Evolutionary conservation across 108 stramenopile species (phyloP).

Genomic region (Cyclostephanos invisitatus): DNA sequence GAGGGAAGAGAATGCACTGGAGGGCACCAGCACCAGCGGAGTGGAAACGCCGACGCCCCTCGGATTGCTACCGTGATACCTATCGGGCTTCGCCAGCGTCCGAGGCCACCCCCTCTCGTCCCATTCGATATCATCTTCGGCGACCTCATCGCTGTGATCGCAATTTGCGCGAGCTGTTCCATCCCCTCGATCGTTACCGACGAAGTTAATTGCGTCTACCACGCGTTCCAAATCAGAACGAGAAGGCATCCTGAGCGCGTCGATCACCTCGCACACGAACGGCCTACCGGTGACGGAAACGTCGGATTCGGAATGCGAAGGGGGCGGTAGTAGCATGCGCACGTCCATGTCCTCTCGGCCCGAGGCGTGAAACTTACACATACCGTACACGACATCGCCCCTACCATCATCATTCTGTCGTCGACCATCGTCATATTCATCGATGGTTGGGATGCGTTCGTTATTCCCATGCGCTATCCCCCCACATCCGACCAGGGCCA

Average conservation of each 20-base stretch:
- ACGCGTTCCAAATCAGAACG: slow-evolving; percentile 34
- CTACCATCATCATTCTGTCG: slow-evolving; percentile 2
- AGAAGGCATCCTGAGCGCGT: slow-evolving; percentile 62
- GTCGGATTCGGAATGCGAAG: slow-evolving; percentile 22
- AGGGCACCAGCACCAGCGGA: slow-evolving; percentile 45
- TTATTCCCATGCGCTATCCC: slow-evolving; percentile 74
- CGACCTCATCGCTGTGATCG: background rate
- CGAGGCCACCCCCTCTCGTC: slow-evolving; percentile 38
- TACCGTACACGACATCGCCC: slow-evolving; percentile 59
- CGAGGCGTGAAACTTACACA: slow-evolving; percentile 85
- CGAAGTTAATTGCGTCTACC: slow-evolving; percentile 54
- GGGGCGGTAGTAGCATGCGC: slow-evolving; percentile 71
- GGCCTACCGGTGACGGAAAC: slow-evolving; percentile 61
- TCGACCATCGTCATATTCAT: background rate
- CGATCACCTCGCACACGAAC: slow-evolving; percentile 81
- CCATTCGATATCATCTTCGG: slow-evolving; percentile 14
- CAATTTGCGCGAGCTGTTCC: background rate
- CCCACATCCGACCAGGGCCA: slow-evolving; percentile 44
- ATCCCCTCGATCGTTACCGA: background rate
- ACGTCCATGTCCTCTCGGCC: slow-evolving; percentile 93
- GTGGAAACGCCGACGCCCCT: slow-evolving; percentile 67
- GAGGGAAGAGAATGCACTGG: slow-evolving; percentile 53
- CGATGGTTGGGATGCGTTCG: background rate
- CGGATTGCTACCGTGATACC: slow-evolving; percentile 62
- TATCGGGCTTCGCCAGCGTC: slow-evolving; percentile 14